Base-by-base conservation (phyloP, 768 basidiomycete genomes). In the Phlebiopsis gigantea region DNA sequence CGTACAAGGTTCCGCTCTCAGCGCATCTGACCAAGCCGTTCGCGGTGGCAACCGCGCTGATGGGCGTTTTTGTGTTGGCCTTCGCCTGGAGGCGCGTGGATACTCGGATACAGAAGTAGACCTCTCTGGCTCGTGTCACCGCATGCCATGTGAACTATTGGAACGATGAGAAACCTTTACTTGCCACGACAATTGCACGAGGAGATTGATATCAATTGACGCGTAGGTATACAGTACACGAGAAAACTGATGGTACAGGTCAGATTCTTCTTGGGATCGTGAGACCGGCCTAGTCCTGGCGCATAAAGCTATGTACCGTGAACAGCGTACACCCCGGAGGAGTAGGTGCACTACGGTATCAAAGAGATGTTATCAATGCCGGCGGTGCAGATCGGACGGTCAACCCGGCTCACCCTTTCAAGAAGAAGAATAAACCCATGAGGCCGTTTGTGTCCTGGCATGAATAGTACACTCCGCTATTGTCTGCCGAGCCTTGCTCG, bases 1-100 rank as follows among this genome's bases (percentile, higher is more conserved):
- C 88, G 34, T 98, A 98, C 78, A 85, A 80, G 63, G 87, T 96
- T 43, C 84, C 92, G 10, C 64, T 85, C 55, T 75, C 79, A 42
- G 87, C 92, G n/a, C 88, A 93, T 69, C 70, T 97, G 58, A 87
- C 85, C 71, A 98, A 98, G 71, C 91, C 92, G 0, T 54, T 90
- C 26, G 83, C 87, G 10, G 91, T 95, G 25, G 82, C 86, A 8
- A 74, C 77, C 17, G 90, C 85, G 1, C 83, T 88, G 69, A 71
- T 89, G 53, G 75, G 77, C 44, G 57, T 93, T 46, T 95, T 95
- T 70, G 67, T 73, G 60, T 67, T 76, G 55, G 75, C 71, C 44
- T 68, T 76, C 60, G 69, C 64, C 26, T 72, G 75, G 60, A 76
- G 78, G 65, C 75, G 85, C 24, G 73, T 85, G 22, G 80, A 84